Conservation (phyloP, 2,329 filamentous ascomycete species). For the Phaeosphaeriaceae sp. region DNA sequence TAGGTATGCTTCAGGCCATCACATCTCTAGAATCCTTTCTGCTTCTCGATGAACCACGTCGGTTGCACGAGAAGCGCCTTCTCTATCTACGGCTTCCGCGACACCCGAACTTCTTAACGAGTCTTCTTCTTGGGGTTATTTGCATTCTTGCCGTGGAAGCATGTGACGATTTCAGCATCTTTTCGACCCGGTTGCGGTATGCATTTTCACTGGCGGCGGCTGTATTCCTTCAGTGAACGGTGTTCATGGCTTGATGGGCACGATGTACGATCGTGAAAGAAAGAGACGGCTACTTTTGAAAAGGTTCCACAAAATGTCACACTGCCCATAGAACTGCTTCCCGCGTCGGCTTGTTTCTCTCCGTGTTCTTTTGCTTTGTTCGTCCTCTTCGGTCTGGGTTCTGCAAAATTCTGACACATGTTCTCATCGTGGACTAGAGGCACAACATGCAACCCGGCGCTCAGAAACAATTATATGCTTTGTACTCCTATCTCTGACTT, state of each 20-base stretch:
- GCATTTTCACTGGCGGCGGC: constrained; percentile 50
- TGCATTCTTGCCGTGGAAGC: constrained; percentile 29
- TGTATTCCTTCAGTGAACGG: constrained; percentile 44
- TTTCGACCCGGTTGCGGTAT: constrained; percentile 35
- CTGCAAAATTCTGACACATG: neutral
- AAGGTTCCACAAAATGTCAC: constrained; percentile 11
- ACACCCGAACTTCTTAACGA: constrained; percentile 27
- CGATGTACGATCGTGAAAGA: constrained; percentile 2
- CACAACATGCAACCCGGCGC: constrained; percentile 37
- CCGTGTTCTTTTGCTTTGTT: constrained; percentile 10
- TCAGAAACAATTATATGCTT: constrained; percentile 36
- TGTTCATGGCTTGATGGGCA: constrained; percentile 34
- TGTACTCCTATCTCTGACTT: neutral
- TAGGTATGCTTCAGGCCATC: constrained; percentile 22
- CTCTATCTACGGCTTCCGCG: constrained; percentile 12
- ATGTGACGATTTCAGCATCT: constrained; percentile 38
- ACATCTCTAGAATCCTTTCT: neutral
- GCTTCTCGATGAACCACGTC: neutral
- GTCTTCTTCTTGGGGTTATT: constrained; percentile 32
- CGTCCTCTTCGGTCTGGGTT: neutral
- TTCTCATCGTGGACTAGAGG: constrained; percentile 23
- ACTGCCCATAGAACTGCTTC: constrained; percentile 11
- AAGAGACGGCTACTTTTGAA: constrained; percentile 14
- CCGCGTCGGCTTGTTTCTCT: constrained; percentile 9
- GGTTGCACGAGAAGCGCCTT: constrained; percentile 5